Evolutionary conservation across 176 grass and related monocot species (phyloP).

Genomic region (Carex littledalei): DNA sequence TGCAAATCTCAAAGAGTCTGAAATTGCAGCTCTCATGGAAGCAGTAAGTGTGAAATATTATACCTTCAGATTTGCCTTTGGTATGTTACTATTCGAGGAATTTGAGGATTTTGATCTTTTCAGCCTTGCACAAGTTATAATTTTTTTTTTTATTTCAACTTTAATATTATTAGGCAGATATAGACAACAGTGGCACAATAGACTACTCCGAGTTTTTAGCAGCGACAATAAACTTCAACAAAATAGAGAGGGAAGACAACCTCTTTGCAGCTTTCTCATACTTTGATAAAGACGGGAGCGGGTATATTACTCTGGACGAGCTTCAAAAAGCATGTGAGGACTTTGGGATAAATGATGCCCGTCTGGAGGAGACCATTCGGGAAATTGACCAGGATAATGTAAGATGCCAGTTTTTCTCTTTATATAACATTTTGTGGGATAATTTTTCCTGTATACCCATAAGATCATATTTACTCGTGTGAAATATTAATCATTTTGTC

Average conservation of each 20-base stretch:
- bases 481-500: neutral
- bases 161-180: conserved; percentile 63
- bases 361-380: conserved; percentile 74
- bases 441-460: neutral
- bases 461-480: neutral
- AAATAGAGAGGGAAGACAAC: conserved; percentile 87
- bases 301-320: conserved; percentile 89
- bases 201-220: conserved; percentile 94
- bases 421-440: neutral
- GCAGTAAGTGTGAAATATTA: conserved; percentile 53
- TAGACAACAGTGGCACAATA: conserved; percentile 89
- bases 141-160: conserved; percentile 22
- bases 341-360: conserved; percentile 74
- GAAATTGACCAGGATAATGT: conserved; percentile 99
- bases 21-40: conserved; percentile 82
- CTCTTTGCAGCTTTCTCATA: conserved; percentile 87
- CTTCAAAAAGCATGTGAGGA: conserved; percentile 93
- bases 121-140: neutral
- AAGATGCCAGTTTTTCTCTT: conserved; percentile 16
- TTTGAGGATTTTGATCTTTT: neutral
- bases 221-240: conserved; percentile 91
- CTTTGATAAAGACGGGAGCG: conserved; percentile 91
- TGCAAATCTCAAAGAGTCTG: conserved; percentile 80
- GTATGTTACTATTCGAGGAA: neutral
- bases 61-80: neutral